phyloP scores from a whole-genome alignment of 2,329 filamentous ascomycete genomes.

The Exophiala viscosa region DNA sequence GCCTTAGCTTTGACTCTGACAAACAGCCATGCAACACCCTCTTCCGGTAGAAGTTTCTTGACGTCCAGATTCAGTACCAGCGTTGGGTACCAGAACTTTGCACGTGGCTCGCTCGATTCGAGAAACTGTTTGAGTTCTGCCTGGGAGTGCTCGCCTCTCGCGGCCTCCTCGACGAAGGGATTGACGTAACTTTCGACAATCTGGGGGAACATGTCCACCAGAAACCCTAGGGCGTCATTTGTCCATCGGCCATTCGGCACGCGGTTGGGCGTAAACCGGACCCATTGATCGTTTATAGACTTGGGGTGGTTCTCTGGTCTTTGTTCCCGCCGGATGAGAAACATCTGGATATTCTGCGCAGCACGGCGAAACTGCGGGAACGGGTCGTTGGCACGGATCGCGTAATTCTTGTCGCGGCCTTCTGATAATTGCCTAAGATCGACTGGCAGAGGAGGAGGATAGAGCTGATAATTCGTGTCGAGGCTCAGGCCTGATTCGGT shows the following conservation, averaged over 20 bases:
- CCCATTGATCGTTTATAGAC: constrained; percentile 60
- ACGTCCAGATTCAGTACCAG: constrained; percentile 71
- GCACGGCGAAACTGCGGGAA: constrained; percentile 46
- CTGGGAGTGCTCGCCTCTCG: constrained; percentile 35
- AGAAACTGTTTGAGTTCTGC: constrained; percentile 32
- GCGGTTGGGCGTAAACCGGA: constrained; percentile 51
- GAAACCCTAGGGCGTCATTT: constrained; percentile 60
- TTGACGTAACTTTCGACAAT: constrained; percentile 55
- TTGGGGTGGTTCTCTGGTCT: constrained; percentile 24
- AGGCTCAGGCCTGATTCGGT: constrained; percentile 57
- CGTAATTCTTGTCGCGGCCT: constrained; percentile 44
- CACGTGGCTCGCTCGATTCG: constrained; percentile 25
- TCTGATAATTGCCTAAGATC: constrained; percentile 23
- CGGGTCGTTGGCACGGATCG: constrained; percentile 33
- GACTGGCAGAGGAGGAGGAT: constrained; percentile 37
- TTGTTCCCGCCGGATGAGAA: constrained; percentile 49
- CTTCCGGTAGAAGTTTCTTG: constrained; percentile 64
- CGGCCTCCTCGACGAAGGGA: constrained; percentile 23
- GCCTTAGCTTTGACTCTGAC: constrained; percentile 62
- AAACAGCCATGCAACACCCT: constrained; percentile 70
- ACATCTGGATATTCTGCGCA: constrained; percentile 49
- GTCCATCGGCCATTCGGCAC: constrained; percentile 51
- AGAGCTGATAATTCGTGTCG: constrained; percentile 52
- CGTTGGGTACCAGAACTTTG: constrained; percentile 70
- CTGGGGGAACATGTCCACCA: constrained; percentile 67